Percentiles rank a stretch among this genome's conserved stretches.
phyloP scores from a whole-genome alignment of 768 basidiomycete genomes.

The Calocybe indica region DNA sequence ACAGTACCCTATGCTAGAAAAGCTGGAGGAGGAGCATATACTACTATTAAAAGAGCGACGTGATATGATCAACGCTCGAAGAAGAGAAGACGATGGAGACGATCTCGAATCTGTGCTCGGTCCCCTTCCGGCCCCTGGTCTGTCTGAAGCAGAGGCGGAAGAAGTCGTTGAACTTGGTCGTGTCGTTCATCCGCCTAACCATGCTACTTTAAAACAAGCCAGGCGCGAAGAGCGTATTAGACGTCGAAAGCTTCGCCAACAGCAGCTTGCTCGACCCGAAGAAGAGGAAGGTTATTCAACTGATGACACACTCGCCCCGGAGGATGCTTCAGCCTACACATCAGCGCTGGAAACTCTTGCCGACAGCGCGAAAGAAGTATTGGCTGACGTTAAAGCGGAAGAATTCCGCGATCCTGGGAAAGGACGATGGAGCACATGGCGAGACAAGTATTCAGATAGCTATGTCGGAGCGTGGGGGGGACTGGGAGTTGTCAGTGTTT shows the following conservation, averaged over 20 bases:
- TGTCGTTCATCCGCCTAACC: constrained; percentile 37
- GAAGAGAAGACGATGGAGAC: constrained; percentile 73
- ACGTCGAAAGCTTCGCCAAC: constrained; percentile 45
- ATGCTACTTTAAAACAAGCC: constrained; percentile 39
- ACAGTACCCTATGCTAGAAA: constrained; percentile 75
- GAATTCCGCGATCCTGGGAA: constrained; percentile 79
- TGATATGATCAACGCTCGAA: constrained; percentile 62
- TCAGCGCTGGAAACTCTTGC: constrained; percentile 52
- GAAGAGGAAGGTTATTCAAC: constrained; percentile 86
- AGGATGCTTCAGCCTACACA: constrained; percentile 66
- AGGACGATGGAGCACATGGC: constrained; percentile 67
- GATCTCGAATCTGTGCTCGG: constrained; percentile 73
- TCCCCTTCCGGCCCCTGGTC: constrained; percentile 26
- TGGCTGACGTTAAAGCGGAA: constrained; percentile 77
- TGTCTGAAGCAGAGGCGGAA: constrained; percentile 24
- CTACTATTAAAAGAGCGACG: constrained; percentile 70
- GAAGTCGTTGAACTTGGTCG: constrained; percentile 63
- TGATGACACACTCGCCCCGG: constrained; percentile 63
- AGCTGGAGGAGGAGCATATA: constrained; percentile 67
- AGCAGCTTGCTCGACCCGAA: constrained; percentile 14
- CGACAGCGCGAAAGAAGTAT: constrained; percentile 46
- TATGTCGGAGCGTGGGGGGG: constrained; percentile 92
- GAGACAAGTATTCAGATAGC: constrained; percentile 69
- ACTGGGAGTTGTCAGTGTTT: constrained; percentile 77
- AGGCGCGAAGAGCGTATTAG: constrained; percentile 53